These are phyloP conservation scores for Dimargaris cristalligena DNA, from an alignment of 192 early-diverging fungal species.

Conservation along the genomic window DNA sequence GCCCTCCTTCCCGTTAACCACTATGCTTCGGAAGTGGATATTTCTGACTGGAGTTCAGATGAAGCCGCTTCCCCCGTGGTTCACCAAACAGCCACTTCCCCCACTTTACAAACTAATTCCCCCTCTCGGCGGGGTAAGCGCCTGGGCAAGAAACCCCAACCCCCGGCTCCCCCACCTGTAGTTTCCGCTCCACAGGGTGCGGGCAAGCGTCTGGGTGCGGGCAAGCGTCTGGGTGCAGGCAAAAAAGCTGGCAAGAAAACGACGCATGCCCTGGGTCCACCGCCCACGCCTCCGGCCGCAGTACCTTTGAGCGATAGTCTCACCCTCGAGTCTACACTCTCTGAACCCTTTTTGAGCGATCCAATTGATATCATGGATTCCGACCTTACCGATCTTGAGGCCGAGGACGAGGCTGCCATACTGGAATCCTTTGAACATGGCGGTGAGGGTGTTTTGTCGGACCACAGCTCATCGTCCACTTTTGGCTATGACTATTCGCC, in stretches of 20 bases:
- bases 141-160: not conserved
- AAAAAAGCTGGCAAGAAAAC: not conserved
- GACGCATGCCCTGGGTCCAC: not conserved
- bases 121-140: not conserved
- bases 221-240: not conserved
- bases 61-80: not conserved
- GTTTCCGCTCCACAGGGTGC: too few relatives aligned
- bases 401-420: constrained; percentile 1
- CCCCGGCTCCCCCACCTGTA: too few relatives aligned
- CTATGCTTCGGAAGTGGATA: not conserved
- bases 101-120: not conserved
- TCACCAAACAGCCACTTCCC: not conserved
- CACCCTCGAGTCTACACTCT: too few relatives aligned
- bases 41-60: not conserved
- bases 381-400: constrained; percentile 3
- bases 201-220: not conserved
- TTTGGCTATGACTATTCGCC: constrained; percentile 12
- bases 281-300: not conserved
- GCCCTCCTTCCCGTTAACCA: not conserved
- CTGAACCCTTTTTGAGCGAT: too few relatives aligned
- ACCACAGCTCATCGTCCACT: not conserved
- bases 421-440: not conserved
- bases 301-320: not conserved
- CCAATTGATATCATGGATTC: not conserved
- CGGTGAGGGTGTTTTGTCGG: not conserved